phyloP scores from a whole-genome alignment of 1,284 basidiomycete species.

The Rhodotorula sp. region DNA sequence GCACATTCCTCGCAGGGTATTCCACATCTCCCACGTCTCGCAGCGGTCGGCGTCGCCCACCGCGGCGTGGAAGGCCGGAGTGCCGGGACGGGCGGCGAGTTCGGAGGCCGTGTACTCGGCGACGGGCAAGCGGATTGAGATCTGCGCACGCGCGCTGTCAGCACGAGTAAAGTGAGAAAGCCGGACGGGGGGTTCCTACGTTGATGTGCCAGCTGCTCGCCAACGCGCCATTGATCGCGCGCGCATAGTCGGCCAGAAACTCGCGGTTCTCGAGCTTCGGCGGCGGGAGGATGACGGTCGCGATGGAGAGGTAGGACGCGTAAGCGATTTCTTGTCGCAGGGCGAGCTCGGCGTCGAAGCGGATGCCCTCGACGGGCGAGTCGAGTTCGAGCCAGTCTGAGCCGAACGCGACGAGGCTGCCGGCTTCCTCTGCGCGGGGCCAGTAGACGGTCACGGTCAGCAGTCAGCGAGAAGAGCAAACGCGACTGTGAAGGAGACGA shows the following conservation, averaged over 20 bases:
- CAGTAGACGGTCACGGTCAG: no score
- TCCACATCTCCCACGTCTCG: constrained; percentile 98
- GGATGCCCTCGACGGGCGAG: constrained; percentile 85
- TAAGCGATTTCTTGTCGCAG: constrained; percentile 90
- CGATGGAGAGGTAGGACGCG: constrained; percentile 85
- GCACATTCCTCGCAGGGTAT: constrained; percentile 83
- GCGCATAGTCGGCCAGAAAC: constrained; percentile 85
- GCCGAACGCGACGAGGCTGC: constrained; percentile 69
- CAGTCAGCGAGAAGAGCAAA: no score
- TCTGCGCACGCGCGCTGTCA: constrained; percentile 1
- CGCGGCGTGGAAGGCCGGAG: constrained; percentile 27
- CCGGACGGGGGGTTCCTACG: no score
- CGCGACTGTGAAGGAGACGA: background rate
- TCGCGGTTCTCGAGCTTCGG: constrained; percentile 69
- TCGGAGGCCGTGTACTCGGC: constrained; percentile 58
- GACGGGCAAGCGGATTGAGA: constrained; percentile 72
- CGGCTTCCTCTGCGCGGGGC: constrained; percentile 81
- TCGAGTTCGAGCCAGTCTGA: constrained; percentile 97
- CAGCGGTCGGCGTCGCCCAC: constrained; percentile 63
- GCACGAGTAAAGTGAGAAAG: no score
- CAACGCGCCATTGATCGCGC: constrained; percentile 77
- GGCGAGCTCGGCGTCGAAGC: constrained; percentile 93
- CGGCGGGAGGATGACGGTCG: constrained; percentile 81
- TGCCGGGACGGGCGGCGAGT: constrained; percentile 35
- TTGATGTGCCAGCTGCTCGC: constrained; percentile 52